Evolutionary conservation across 1,284 basidiomycete species (phyloP).

Genomic region (Sanghuangporus weigelae): DNA sequence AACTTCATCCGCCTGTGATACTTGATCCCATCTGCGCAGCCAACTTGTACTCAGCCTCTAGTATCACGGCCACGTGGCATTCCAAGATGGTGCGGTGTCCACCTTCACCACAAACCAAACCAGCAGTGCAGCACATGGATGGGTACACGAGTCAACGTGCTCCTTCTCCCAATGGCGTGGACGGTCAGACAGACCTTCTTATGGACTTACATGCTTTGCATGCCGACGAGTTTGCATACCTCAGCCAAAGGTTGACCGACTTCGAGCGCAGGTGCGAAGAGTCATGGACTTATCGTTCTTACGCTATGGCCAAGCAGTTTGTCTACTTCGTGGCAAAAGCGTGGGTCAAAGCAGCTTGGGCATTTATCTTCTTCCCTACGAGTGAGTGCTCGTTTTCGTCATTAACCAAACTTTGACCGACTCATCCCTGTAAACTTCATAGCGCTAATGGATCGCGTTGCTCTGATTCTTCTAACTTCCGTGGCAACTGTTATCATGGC

Average conservation of each 20-base stretch:
- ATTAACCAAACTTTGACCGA: neutral
- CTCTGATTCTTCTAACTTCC: conserved; percentile 19
- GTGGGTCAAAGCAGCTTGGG: conserved; percentile 21
- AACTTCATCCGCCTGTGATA: neutral
- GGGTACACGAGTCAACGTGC: neutral
- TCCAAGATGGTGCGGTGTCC: conserved; percentile 13
- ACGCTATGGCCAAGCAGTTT: conserved; percentile 17
- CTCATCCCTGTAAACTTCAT: too few relatives aligned
- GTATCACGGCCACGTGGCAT: neutral
- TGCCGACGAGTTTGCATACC: conserved; percentile 23
- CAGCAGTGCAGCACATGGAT: neutral
- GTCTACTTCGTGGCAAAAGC: conserved; percentile 18
- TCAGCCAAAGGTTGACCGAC: conserved; percentile 15
- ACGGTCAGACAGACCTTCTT: conserved; percentile 3
- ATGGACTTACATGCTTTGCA: conserved; percentile 20
- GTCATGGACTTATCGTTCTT: conserved; percentile 18
- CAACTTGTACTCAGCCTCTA: neutral
- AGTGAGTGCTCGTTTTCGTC: conserved; percentile 16
- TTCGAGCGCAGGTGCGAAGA: conserved; percentile 14
- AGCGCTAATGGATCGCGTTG: conserved; percentile 20
- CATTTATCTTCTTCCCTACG: conserved; percentile 19
- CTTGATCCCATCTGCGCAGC: neutral
- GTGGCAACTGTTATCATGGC: conserved; percentile 21
- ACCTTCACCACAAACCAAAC: conserved; percentile 1
- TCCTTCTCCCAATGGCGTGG: neutral